Evolutionary conservation across 1,284 basidiomycete species (phyloP), one percentile per base, ranked within the genome.

Genomic region (Cutaneotrichosporon sp.): DNA sequence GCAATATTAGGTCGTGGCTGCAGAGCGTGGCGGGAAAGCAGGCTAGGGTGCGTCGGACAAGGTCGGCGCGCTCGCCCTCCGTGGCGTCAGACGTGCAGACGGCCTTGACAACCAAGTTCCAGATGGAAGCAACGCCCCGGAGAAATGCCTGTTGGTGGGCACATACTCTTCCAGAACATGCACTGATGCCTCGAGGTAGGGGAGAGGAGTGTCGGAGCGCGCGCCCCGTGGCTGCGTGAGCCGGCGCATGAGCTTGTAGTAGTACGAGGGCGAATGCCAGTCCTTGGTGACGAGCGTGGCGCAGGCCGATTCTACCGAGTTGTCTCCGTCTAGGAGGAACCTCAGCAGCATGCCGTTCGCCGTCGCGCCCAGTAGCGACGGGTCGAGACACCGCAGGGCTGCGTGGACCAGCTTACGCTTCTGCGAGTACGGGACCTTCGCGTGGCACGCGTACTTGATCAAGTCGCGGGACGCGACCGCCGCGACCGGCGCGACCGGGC

Each of bases 241-340:
- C n/a, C n/a, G n/a, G n/a, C n/a, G n/a, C n/a, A n/a, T n/a, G n/a
- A n/a, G n/a, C n/a, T n/a, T n/a, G n/a, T n/a, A n/a, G n/a, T n/a
- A n/a, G n/a, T 51, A 54, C 16, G 54, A 50, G n/a, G 14, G 18
- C 34, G 6, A 20, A 6, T 36, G 22, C 18, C 11, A 11, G 9
- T 31, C 38, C 20, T 31, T 33, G 31, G 18, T 13, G 20, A 3
- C 33, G 16, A 59, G 11, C 14, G 25, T n/a, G 24, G 33, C 33
- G 20, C 42, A 42, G 18, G 58, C 51, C 10, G 20, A 18, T 1
- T 24, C 29, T 20, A 63, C n/a, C 8, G 38, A 18, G 20, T 47
- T 14, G 2, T 50, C 51, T 6, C 52, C 50, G 16, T 57, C 52
- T 25, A 64, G 62, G 14, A 60, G 31, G 45, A 63, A 56, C 9